Evolutionary conservation across 495 filamentous ascomycete genomes (phyloP).

Genomic region (Xylaria cubensis): DNA sequence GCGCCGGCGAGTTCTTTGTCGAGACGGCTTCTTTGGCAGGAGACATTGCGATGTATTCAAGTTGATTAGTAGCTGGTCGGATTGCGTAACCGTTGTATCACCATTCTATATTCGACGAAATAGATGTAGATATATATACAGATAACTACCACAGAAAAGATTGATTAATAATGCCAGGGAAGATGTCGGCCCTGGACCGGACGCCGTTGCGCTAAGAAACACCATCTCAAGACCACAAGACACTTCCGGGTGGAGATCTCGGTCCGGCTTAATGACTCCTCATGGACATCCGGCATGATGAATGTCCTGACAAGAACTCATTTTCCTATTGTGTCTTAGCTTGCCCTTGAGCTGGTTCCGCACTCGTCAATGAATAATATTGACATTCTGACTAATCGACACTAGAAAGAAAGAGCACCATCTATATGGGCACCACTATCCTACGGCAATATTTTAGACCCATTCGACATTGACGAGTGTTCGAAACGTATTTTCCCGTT

Average conservation of each 20-base stretch:
- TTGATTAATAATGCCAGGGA: not conserved
- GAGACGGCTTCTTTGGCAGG: constrained; percentile 44
- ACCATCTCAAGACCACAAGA: not conserved
- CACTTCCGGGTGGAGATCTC: not conserved
- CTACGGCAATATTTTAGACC: not conserved
- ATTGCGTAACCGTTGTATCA: not conserved
- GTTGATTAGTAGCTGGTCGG: not conserved
- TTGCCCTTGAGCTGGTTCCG: not conserved
- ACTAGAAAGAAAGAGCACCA: not conserved
- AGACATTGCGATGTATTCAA: constrained; percentile 12
- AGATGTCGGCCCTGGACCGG: not conserved
- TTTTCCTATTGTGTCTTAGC: not conserved
- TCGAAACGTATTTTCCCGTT: not conserved
- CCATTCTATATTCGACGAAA: not conserved
- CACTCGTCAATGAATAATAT: not conserved
- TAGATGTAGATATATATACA: not conserved
- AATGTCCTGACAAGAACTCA: not conserved
- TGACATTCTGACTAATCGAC: not conserved
- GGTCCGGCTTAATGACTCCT: not conserved
- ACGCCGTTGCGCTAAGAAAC: constrained; percentile 1
- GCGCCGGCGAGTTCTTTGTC: constrained; percentile 60
- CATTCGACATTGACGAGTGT: not conserved
- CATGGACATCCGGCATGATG: not conserved
- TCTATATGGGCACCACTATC: not conserved
- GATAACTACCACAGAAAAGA: not conserved